phyloP scores from a whole-genome alignment of 768 basidiomycete species.

The Macrocybe gigantea region DNA sequence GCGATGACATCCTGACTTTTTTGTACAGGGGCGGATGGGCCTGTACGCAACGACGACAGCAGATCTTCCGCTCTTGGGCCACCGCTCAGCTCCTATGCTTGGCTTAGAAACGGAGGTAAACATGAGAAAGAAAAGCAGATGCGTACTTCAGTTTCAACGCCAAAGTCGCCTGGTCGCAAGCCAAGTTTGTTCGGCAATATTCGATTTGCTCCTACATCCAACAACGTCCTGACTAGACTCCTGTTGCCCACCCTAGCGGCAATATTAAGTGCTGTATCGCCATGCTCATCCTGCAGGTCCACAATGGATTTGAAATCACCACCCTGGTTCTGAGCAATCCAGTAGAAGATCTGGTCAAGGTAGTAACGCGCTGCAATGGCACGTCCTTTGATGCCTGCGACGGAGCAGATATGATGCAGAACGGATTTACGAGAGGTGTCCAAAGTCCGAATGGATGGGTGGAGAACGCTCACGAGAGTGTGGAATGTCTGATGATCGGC shows the following conservation, averaged over 20 bases:
- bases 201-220: constrained; percentile 93
- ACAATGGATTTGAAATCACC: constrained; percentile 77
- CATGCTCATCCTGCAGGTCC: constrained; percentile 90
- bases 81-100: constrained; percentile 57
- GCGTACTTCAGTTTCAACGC: constrained; percentile 84
- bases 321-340: constrained; percentile 73
- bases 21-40: constrained; percentile 72
- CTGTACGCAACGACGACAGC: constrained; percentile 66
- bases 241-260: constrained; percentile 91
- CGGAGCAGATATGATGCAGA: constrained; percentile 84
- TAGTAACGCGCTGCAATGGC: constrained; percentile 84
- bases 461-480: constrained; percentile 54
- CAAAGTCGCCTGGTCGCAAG: constrained; percentile 89
- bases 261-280: constrained; percentile 94
- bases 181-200: constrained; percentile 89
- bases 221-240: constrained; percentile 74
- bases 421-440: constrained; percentile 84
- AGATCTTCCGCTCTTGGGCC: constrained; percentile 75
- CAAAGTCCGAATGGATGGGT: constrained; percentile 77
- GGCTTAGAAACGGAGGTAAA: no score
- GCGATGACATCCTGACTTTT: constrained; percentile 85
- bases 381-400: constrained; percentile 89
- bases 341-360: constrained; percentile 82
- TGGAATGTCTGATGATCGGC: constrained; percentile 75
- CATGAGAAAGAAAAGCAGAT: background rate